Percentiles rank a stretch among this genome's conserved stretches.
Conservation (phyloP, 2,329 filamentous ascomycete genomes). For the Fusarium illudens region DNA sequence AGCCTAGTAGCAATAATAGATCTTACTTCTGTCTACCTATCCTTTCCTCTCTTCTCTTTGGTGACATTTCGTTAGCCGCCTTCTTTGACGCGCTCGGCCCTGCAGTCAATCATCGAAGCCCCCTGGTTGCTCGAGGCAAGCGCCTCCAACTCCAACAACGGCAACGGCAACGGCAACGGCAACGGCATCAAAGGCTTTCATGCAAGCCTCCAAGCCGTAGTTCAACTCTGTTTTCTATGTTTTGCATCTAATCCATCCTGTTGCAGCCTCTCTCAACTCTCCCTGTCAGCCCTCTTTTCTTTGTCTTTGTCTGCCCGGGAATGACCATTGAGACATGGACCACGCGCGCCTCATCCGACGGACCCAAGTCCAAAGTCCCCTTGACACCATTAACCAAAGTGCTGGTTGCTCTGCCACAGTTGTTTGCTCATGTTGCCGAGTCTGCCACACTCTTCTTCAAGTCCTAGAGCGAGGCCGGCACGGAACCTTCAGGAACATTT, state of each 20-base stretch:
- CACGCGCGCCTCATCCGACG: slow-evolving; percentile 2
- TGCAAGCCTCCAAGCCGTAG: background rate
- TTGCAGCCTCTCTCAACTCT: background rate
- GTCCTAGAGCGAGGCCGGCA: slow-evolving; percentile 21
- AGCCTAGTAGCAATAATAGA: background rate
- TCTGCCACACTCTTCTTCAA: background rate
- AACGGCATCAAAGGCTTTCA: slow-evolving; percentile 11
- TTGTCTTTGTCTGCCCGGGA: slow-evolving; percentile 15
- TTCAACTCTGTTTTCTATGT: background rate
- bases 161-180: background rate
- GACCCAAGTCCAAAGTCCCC: slow-evolving; percentile 10
- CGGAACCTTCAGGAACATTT: slow-evolving; percentile 8
- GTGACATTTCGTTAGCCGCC: slow-evolving; percentile 7
- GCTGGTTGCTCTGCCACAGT: slow-evolving; percentile 20
- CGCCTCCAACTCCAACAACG: background rate
- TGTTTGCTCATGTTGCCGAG: background rate
- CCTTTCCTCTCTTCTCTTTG: slow-evolving; percentile 1
- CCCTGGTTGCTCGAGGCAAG: slow-evolving; percentile 1
- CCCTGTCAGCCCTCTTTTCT: background rate
- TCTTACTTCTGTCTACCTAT: background rate
- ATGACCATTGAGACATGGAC: slow-evolving; percentile 33
- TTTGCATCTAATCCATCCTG: background rate
- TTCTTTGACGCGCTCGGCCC: slow-evolving; percentile 16
- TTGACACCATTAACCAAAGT: background rate
- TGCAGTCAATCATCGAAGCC: background rate